Conservation (phyloP, 2,329 filamentous ascomycete genomes). For the Fonsecaea nubica region DNA sequence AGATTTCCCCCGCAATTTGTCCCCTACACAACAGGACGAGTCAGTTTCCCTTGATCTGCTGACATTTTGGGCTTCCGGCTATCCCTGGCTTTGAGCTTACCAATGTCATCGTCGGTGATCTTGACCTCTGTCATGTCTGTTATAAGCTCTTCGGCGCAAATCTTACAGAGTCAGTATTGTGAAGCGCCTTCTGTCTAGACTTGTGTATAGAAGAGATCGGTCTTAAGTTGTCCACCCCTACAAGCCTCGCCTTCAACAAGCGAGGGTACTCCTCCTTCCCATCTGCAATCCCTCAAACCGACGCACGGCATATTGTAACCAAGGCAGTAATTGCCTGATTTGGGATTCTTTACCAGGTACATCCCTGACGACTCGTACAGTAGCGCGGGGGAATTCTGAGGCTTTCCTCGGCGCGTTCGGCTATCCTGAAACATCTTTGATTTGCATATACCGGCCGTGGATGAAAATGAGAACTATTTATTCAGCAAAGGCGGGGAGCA, state of each 20-base stretch:
- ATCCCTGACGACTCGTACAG: not conserved
- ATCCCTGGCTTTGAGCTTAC: not conserved
- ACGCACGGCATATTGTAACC: not conserved
- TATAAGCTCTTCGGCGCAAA: not conserved
- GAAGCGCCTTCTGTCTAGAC: not conserved
- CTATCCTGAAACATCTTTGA: not conserved
- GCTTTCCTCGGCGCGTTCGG: not conserved
- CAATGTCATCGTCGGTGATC: not conserved
- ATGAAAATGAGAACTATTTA: not conserved
- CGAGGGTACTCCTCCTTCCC: not conserved
- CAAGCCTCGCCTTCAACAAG: not conserved
- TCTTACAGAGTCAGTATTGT: not conserved
- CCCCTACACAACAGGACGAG: not conserved
- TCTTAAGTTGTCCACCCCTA: not conserved
- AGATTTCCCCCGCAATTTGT: not conserved
- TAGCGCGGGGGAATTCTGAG: not conserved
- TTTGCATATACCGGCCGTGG: not conserved
- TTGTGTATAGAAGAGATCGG: not conserved
- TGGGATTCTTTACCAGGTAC: not conserved
- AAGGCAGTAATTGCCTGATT: not conserved
- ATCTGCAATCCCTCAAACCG: not conserved
- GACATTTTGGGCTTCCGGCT: not conserved
- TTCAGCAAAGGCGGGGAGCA: not conserved
- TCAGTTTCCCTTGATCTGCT: not conserved
- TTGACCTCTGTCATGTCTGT: constrained; percentile 1